Conservation (phyloP, 768 basidiomycete species). For the Bullera alba region DNA sequence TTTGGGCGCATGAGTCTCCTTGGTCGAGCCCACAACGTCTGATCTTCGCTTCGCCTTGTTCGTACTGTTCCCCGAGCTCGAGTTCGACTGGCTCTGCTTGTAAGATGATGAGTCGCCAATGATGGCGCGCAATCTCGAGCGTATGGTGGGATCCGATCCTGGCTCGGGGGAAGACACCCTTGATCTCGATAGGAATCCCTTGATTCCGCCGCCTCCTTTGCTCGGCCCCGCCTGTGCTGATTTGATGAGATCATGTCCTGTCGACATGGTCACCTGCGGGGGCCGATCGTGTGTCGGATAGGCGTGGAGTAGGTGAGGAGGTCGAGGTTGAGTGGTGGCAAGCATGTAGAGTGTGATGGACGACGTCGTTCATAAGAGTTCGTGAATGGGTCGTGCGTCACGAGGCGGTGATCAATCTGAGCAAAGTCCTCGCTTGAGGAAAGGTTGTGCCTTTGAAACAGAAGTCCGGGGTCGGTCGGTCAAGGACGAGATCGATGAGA, state of each 20-base stretch:
- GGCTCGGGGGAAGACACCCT: constrained; percentile 17
- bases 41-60: too few relatives aligned
- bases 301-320: constrained; percentile 1
- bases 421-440: too few relatives aligned
- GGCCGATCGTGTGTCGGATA: background rate
- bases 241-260: background rate
- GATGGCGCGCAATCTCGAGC: background rate
- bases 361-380: background rate
- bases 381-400: too few relatives aligned
- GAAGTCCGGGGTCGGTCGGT: too few relatives aligned
- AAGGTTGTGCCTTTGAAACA: too few relatives aligned
- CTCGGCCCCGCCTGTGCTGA: background rate
- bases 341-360: background rate
- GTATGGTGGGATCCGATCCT: background rate
- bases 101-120: too few relatives aligned
- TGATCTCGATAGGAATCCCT: constrained; percentile 13
- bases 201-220: constrained; percentile 13
- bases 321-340: background rate
- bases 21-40: constrained; percentile 9
- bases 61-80: background rate
- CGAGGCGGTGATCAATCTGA: too few relatives aligned
- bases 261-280: background rate
- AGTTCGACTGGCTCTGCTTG: background rate
- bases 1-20: too few relatives aligned
- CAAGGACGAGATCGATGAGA: too few relatives aligned